Evolutionary conservation across 2,329 filamentous ascomycete species (phyloP), one percentile per base, ranked within the genome.

Genomic region (Fusarium nodosum): DNA sequence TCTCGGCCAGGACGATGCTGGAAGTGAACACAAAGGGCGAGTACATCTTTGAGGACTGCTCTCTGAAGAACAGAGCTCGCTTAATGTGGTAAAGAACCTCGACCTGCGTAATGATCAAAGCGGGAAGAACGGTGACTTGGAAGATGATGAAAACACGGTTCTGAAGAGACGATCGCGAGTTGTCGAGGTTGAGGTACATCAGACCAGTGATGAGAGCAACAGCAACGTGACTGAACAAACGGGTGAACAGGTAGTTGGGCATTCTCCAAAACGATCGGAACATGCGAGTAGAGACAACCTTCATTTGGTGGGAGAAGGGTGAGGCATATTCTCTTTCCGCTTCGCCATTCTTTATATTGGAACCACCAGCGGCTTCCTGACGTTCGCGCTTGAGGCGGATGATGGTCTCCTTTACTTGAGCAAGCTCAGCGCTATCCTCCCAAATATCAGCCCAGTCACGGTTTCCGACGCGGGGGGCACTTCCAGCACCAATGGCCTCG

Each of bases 71-170:
- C 68, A 97, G 90, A 75, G 92, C 85, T 44, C 93, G 88, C 66
- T 91, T 90, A 74, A 94, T 83, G 75, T 94, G 90, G 78, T 92
- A 97, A 82, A 94, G 94, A 41, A 81, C 76, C 79, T 97, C 91
- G 56, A 97, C 91, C 75, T 97, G 93, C 1, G 90, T 89, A 59
- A 97, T 88, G 77, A 97, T 93, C 31, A 97, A 84, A 2, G 92
- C 92, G 0, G 93, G 93, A 28, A 97, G 85, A 24, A 97, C 92
- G 0, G 93, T 93, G 53, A 94, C 88, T 78, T 97, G 93, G 87
- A 97, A 97, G 78, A 96, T 92, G 79, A 95, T 88, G 79, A 97
- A 97, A 66, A 97, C 87, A 64, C 91, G 90, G 82, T 96, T 92
- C 79, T 97, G 94, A 7, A 97, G 85, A 2, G 91, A 92, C 2